These are phyloP conservation scores for Podospora fimiseda DNA, from an alignment of 495 filamentous ascomycete species.

Conservation along the genomic window DNA sequence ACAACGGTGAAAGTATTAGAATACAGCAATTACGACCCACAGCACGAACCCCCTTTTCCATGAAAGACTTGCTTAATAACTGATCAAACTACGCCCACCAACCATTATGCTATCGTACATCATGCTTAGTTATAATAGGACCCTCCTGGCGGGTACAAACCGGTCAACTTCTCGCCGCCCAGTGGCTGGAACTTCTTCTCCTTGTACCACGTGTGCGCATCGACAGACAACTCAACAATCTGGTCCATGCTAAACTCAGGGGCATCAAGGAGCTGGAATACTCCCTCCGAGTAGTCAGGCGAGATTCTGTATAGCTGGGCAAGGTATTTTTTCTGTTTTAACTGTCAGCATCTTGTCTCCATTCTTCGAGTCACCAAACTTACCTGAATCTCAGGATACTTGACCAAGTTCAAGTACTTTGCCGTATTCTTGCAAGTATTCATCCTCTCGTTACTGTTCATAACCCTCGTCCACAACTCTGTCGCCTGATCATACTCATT, in stretches of 20 bases:
- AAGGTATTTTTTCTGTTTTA: slow-evolving; percentile 45
- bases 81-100: not conserved
- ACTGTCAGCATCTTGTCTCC: no score
- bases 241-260: slow-evolving; percentile 39
- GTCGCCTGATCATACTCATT: slow-evolving; percentile 49
- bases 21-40: not conserved
- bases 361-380: no score
- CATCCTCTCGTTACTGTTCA: slow-evolving; percentile 37
- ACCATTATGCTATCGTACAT: not conserved
- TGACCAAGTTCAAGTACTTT: slow-evolving; percentile 33
- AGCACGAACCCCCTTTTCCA: no score
- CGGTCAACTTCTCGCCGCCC: slow-evolving; percentile 6
- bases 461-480: slow-evolving; percentile 43
- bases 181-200: slow-evolving; percentile 6
- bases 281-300: slow-evolving; percentile 40
- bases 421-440: slow-evolving; percentile 45
- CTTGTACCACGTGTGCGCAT: slow-evolving; percentile 10
- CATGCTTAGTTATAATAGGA: not conserved
- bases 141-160: not conserved
- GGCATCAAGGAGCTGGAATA: slow-evolving; percentile 41
- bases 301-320: slow-evolving; percentile 49
- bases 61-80: not conserved
- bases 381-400: slow-evolving; percentile 24
- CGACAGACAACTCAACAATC: slow-evolving; percentile 32
- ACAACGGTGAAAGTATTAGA: no score